Conservation (phyloP, 768 basidiomycete species). For the Kwoniella europaea region DNA sequence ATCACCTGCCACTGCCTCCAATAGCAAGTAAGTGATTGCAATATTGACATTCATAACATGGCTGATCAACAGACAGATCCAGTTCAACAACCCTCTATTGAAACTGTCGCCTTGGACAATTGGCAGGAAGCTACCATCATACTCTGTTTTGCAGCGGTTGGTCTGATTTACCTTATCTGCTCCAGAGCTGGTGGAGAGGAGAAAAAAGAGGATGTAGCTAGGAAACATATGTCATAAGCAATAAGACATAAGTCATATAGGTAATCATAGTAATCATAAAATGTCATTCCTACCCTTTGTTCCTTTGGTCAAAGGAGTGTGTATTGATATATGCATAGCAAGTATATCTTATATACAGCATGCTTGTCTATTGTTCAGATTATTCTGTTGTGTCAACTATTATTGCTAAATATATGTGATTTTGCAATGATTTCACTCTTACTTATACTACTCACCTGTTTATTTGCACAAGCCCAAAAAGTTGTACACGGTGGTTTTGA, state of each 20-base stretch:
- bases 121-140: constrained; percentile 54
- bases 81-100: constrained; percentile 4
- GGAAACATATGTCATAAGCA: constrained; percentile 23
- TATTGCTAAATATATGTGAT: background rate
- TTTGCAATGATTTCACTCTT: too few species aligned
- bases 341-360: too few species aligned
- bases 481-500: constrained; percentile 1
- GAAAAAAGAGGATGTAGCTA: constrained; percentile 25
- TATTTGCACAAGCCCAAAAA: background rate
- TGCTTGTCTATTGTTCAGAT: background rate
- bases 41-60: background rate
- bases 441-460: background rate
- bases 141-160: constrained; percentile 45
- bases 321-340: background rate
- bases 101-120: constrained; percentile 33
- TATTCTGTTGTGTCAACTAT: background rate
- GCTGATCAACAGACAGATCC: background rate
- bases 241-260: background rate
- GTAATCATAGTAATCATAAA: background rate
- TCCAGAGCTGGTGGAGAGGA: constrained; percentile 26
- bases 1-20: background rate
- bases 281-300: background rate
- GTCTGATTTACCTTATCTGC: constrained; percentile 46
- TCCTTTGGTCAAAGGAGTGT: background rate
- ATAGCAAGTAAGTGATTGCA: constrained; percentile 20